Percentiles rank a stretch among this genome's conserved stretches.
Evolutionary conservation across 2,329 filamentous ascomycete genomes (phyloP).

Genomic region (Keithomyces neogunnii): DNA sequence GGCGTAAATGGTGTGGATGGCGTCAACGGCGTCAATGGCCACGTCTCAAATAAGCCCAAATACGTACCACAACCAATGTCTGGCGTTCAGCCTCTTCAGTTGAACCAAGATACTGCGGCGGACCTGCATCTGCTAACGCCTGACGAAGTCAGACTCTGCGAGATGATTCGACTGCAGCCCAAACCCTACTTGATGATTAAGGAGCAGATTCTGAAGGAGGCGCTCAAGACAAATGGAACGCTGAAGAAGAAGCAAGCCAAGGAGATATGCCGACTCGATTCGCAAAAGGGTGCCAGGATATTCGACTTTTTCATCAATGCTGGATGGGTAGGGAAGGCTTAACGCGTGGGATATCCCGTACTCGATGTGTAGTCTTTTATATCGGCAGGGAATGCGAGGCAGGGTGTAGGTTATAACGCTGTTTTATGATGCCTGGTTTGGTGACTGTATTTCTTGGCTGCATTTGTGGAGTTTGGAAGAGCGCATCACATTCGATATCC

Average conservation of each 20-base stretch:
- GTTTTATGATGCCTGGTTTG: background rate
- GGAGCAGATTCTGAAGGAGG: slow-evolving; percentile 82
- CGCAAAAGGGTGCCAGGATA: slow-evolving; percentile 74
- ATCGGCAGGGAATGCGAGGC: background rate
- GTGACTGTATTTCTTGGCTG: background rate
- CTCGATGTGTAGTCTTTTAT: background rate
- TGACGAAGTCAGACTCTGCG: slow-evolving; percentile 82
- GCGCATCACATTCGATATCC: slow-evolving; percentile 3
- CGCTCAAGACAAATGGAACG: slow-evolving; percentile 76
- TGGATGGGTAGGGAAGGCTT: slow-evolving; percentile 87
- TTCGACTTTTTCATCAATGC: slow-evolving; percentile 93
- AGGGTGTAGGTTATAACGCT: background rate
- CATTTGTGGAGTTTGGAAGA: slow-evolving; percentile 2
- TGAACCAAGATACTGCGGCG: slow-evolving; percentile 67
- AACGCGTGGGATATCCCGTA: slow-evolving; percentile 5
- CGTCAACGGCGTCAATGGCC: slow-evolving; percentile 29
- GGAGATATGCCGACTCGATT: slow-evolving; percentile 76
- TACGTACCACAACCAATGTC: slow-evolving; percentile 48
- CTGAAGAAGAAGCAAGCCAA: slow-evolving; percentile 92
- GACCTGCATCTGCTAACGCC: slow-evolving; percentile 80
- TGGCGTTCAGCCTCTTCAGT: slow-evolving; percentile 53
- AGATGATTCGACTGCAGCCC: slow-evolving; percentile 73
- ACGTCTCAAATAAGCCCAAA: slow-evolving; percentile 35
- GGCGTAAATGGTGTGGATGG: slow-evolving; percentile 32
- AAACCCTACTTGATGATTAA: slow-evolving; percentile 96